Evolutionary conservation across 176 grass and related monocot genomes (phyloP).

Genomic region (Alloteropsis semialata): DNA sequence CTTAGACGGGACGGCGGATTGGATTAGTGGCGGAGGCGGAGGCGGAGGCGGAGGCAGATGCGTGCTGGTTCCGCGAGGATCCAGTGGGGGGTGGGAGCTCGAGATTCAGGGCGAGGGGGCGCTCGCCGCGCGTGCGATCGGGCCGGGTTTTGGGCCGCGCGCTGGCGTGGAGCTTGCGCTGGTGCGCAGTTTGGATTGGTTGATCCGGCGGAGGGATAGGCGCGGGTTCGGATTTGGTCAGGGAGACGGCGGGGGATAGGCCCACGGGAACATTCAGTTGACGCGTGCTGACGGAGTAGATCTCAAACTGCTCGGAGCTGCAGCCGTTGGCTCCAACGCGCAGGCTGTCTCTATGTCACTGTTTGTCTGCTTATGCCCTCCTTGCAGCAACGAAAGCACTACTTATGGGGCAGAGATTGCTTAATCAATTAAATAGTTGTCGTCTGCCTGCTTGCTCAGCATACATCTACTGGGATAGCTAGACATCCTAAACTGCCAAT

Average conservation of each 20-base stretch:
- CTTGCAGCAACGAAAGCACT: neutral
- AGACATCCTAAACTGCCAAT: neutral
- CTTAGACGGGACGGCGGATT: neutral
- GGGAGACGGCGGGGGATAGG: neutral
- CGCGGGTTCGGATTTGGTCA: neutral
- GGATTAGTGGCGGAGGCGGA: neutral
- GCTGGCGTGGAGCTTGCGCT: neutral
- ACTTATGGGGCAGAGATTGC: neutral
- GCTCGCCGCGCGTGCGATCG: neutral
- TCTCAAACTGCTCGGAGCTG: constrained; percentile 3
- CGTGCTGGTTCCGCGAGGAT: neutral
- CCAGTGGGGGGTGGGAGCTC: neutral
- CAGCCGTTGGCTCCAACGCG: neutral
- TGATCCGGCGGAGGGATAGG: constrained; percentile 1
- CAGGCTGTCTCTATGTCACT: neutral
- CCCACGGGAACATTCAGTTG: neutral
- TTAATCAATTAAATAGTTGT: neutral
- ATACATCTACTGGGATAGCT: neutral
- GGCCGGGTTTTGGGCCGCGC: neutral
- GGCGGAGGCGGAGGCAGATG: too few species aligned
- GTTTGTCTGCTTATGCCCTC: neutral
- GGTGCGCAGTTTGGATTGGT: neutral
- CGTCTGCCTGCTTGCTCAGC: neutral
- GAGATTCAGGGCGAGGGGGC: neutral
- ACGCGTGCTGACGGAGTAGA: neutral